Evolutionary conservation across 352 stramenopile species (phyloP), one percentile per base, ranked within the genome.

Genomic region (Phytophthora melonis): DNA sequence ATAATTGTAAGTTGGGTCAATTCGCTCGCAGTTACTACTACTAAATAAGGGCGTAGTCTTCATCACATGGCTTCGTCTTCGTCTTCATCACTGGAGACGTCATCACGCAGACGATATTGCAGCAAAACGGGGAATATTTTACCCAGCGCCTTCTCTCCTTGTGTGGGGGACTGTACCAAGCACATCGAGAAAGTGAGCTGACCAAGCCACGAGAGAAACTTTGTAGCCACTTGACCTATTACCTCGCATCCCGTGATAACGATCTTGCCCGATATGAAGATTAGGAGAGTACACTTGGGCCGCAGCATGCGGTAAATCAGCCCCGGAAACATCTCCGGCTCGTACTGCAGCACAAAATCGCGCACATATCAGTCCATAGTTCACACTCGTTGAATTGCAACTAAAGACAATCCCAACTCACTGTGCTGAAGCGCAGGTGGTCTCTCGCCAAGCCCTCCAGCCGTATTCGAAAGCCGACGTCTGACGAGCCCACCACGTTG

Each of bases 221-320:
- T 50, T n/a, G 43, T 7, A 50, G 41, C 16, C 8, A 21, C 14
- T 11, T 23, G 43, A 21, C 61, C 36, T 43, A 41, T 19, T 61
- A 90, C 87, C 83, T 97, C 95, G 36, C 86, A 97, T 14, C 97
- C 97, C 1, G 96, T 99, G 66, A 99, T 89, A 8, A 99, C 96
- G 62, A 99, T 90, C 78, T 99, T 99, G 34, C 98, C 98, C 23
- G 93, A 99, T 11, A 99, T 98, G 81, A 99, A 99, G 67, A 99
- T 99, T 27, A 99, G 75, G 23, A 99, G 80, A n/a, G 99, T 99
- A n/a, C 99, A 90, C 75, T 99, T 98, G 23, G 98, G 97, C 58
- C 93, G 87, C 3, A 98, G 80, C 78, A 99, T 92, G 53, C 98
- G 92, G 87, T 99, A 99, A 73, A 99, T 99, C 21, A 99, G 86